Evolutionary conservation across 805 yeast species (phyloP), one percentile per base, ranked within the genome.

Genomic region (Helenozyma rhizophorensis): DNA sequence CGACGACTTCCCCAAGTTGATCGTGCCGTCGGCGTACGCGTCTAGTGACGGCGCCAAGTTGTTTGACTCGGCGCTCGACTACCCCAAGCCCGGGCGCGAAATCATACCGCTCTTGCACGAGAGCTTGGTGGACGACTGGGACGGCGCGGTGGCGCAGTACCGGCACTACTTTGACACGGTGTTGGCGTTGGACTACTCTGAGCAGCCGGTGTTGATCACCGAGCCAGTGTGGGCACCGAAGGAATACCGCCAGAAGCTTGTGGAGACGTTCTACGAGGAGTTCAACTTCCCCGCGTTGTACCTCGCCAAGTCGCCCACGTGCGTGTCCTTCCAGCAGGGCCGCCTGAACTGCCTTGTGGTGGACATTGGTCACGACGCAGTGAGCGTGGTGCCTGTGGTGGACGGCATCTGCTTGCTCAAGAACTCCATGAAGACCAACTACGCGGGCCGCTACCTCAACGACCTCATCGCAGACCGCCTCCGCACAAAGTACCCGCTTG

Each of bases 301-400:
- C 53, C 55, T 85, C 15, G 88, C 85, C 10, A 81, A 87, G 37
- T 71, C 81, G 7, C 90, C 96, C n/a, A 81, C 94, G 0, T 83
- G 95, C 61, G 79, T 83, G 1, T 78, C 95, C 2, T 89, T 89
- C 60, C 88, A 90, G 9, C 82, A 83, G 43, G 96, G 95, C 3
- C 72, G 94, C 53, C 88, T 95, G 27, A 82, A 81, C 39, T 87
- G 95, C 54, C 64, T 87, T 21, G 87, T 87, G 24, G 90, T 87
- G 24, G 95, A 87, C 55, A 60, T 85, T 24, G 96, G 96, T 5
- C 93, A 84, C 51, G 89, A 83, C 52, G 62, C 80, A 2, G 67
- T 74, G 13, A 77, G 86, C 40, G 89, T 80, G 1, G 81, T 93
- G 4, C 95, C 89, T 2, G 87, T 83, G 14, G 77, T 80, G 39